Conservation (phyloP, 176 grass and related monocot species). For the Phoenix dactylifera region DNA sequence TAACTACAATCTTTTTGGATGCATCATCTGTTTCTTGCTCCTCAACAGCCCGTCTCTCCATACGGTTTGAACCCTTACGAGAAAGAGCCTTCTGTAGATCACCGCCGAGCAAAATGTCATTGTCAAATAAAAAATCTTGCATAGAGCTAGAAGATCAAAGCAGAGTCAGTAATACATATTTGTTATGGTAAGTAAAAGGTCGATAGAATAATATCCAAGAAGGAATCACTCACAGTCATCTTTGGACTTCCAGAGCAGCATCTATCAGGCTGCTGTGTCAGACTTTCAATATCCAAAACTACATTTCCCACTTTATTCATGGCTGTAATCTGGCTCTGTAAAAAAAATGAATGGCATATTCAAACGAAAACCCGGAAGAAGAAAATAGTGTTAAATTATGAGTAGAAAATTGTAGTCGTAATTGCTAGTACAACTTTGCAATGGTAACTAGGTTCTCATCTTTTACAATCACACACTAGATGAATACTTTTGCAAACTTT, state of each 20-base stretch:
- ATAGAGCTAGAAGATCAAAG: no score
- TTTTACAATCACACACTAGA: no score
- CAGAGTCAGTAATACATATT: no score
- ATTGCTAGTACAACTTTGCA: no score
- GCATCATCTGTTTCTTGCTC: slow-evolving; percentile 65
- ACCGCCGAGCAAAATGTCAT: no score
- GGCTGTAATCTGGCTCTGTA: slow-evolving; percentile 32
- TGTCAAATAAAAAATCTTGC: no score
- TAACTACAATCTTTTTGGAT: slow-evolving; percentile 58
- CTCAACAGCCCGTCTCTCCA: slow-evolving; percentile 50
- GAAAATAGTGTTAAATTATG: background rate
- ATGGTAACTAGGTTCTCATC: no score
- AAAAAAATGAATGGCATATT: background rate
- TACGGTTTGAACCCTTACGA: slow-evolving; percentile 70
- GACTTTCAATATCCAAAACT: slow-evolving; percentile 71
- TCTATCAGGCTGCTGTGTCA: slow-evolving; percentile 52
- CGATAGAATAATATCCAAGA: background rate
- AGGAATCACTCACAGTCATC: slow-evolving; percentile 34
- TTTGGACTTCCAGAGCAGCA: slow-evolving; percentile 91
- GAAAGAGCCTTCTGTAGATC: slow-evolving; percentile 70
- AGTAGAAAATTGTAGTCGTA: no score
- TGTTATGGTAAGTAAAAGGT: no score
- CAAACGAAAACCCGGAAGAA: background rate
- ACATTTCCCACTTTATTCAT: slow-evolving; percentile 68
- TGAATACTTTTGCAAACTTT: no score